Conservation (phyloP, 2,329 filamentous ascomycete species). For the Colletotrichum ledebouriae region DNA sequence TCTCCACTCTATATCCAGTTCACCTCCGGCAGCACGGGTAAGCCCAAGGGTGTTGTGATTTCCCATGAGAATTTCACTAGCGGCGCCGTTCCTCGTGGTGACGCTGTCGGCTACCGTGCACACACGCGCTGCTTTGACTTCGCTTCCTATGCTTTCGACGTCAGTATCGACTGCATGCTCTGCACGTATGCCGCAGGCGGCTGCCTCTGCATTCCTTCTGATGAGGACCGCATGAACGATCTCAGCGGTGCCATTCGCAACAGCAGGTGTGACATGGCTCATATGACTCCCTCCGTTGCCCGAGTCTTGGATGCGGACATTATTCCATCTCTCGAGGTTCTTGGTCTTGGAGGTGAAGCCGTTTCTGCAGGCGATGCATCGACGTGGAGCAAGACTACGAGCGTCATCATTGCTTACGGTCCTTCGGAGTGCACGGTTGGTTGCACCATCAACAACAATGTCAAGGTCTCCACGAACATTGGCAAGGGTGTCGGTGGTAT, state of each 20-base stretch:
- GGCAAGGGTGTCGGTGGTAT: slow-evolving; percentile 62
- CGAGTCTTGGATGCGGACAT: slow-evolving; percentile 61
- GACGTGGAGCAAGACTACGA: slow-evolving; percentile 60
- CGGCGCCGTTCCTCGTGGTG: slow-evolving; percentile 58
- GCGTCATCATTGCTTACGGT: slow-evolving; percentile 65
- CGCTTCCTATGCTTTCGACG: slow-evolving; percentile 68
- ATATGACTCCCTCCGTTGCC: slow-evolving; percentile 65
- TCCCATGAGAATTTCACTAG: slow-evolving; percentile 62
- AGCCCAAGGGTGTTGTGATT: slow-evolving; percentile 72
- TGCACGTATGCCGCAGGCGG: slow-evolving; percentile 65
- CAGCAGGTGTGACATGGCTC: slow-evolving; percentile 62
- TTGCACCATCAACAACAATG: slow-evolving; percentile 62
- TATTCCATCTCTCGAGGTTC: slow-evolving; percentile 60
- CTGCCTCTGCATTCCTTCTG: slow-evolving; percentile 67
- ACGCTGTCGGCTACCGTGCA: slow-evolving; percentile 57
- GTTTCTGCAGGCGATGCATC: slow-evolving; percentile 65
- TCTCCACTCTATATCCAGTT: slow-evolving; percentile 70
- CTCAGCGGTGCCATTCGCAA: slow-evolving; percentile 60
- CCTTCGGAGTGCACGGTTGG: slow-evolving; percentile 68
- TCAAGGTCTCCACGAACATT: slow-evolving; percentile 59
- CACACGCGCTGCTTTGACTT: slow-evolving; percentile 62
- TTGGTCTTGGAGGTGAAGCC: slow-evolving; percentile 65
- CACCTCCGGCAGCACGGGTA: slow-evolving; percentile 74
- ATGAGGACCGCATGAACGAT: slow-evolving; percentile 66
- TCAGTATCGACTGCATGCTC: slow-evolving; percentile 67